Evolutionary conservation across 2,329 filamentous ascomycete genomes (phyloP), one percentile per base, ranked within the genome.

Genomic region (Ceratocystiopsis brevicomis): DNA sequence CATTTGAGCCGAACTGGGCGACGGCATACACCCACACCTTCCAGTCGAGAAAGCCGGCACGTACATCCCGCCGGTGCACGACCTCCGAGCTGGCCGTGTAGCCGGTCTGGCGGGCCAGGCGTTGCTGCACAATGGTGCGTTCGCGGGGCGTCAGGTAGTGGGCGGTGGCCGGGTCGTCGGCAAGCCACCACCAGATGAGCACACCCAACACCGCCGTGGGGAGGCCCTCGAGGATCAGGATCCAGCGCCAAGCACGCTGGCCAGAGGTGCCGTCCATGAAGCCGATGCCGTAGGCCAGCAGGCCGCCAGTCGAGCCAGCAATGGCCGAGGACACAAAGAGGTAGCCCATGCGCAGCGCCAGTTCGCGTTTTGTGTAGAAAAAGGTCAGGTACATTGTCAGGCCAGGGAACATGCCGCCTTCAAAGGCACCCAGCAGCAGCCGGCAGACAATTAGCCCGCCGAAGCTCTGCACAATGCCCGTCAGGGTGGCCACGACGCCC

Each of bases 1-100:
- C 82, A 53, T 85, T 79, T 15, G 70, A 68, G 5, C 80, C 78
- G 53, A 86, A 86, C 55, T 84, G 78, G 6, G 66, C 78, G 35
- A 74, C 57, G 49, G 69, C 77, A 55, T 85, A 85, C 1, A 68
- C 60, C 67, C 76, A 84, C 19, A 83, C 72, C 55, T 81, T 85
- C 79, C 79, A 85, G 57, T 88, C 82, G 49, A 64, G 68, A 47
- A 82, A 73, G 0, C 76, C 79, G 44, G 70, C 71, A 49, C 67
- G 61, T 53, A 83, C 78, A 52, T 87, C 81, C 10, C 60, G 56
- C 59, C 69, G 73, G 50, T 56, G 61, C 39, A 71, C 66, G 52
- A 66, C 53, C 42, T 61, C 58, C 32, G 66, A 63, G 38, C 61
- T 65, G 37, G 52, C 56, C 8, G 67, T 69, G 45, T 59, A 58